Percentiles rank a stretch among this genome's conserved stretches.
These are phyloP conservation scores for Penicillium hesseltinei DNA, from an alignment of 2,329 filamentous ascomycete species.

Conservation along the genomic window DNA sequence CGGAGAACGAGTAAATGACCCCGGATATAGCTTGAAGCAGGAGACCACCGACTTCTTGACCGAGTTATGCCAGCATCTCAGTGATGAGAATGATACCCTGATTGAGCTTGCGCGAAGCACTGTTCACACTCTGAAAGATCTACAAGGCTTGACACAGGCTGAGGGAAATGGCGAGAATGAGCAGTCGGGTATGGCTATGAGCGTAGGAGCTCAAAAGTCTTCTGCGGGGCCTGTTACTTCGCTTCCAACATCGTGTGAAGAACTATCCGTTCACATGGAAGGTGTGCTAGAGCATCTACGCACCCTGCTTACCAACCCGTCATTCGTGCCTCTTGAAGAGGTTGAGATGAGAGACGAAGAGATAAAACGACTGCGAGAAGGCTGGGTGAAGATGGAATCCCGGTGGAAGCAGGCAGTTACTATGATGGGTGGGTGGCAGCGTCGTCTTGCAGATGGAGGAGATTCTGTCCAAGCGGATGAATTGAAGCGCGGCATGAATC, in stretches of 20 bases:
- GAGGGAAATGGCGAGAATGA: conserved; percentile 35
- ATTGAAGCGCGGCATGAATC: conserved; percentile 43
- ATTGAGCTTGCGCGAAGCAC: conserved; percentile 70
- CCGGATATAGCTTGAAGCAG: conserved; percentile 68
- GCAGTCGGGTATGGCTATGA: conserved; percentile 26
- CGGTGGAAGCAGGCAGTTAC: conserved; percentile 86
- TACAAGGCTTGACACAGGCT: conserved; percentile 52
- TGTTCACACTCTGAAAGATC: conserved; percentile 63
- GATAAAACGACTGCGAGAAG: conserved; percentile 75
- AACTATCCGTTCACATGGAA: conserved; percentile 70
- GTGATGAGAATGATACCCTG: conserved; percentile 86
- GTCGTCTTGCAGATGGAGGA: conserved; percentile 60
- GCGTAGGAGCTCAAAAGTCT: conserved; percentile 22
- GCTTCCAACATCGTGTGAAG: conserved; percentile 63
- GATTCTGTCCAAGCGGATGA: conserved; percentile 45
- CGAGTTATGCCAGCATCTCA: conserved; percentile 74
- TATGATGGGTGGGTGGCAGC: conserved; percentile 90
- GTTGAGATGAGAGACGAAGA: conserved; percentile 90
- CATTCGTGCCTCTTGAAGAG: conserved; percentile 93
- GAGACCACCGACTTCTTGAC: conserved; percentile 93
- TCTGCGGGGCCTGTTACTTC: conserved; percentile 38
- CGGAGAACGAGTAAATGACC: conserved; percentile 51
- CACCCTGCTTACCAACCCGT: conserved; percentile 85
- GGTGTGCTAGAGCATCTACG: conserved; percentile 76
- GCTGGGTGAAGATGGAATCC: conserved; percentile 91